Evolutionary conservation across 192 early-diverging fungal genomes (phyloP), one percentile per base, ranked within the genome.

Genomic region (Coemansia sp.): DNA sequence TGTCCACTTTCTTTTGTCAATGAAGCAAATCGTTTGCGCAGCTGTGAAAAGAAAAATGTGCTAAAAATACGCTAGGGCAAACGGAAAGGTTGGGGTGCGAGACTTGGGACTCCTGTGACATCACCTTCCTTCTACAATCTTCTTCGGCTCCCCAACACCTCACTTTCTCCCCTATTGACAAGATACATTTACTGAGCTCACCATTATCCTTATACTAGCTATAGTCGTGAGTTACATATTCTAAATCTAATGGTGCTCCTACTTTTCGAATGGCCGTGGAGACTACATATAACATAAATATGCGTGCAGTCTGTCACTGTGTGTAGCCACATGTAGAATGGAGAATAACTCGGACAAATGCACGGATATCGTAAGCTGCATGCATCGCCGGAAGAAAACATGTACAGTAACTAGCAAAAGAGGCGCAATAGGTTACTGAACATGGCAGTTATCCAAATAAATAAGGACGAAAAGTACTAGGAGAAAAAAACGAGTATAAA

Each of bases 401-500:
- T 33, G 54, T 17, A 16, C 54, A 57, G 17, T 57, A 57, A 34
- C 54, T 6, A 33, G 6, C 29, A 57, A 17, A 57, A 27, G 54
- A n/a, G 54, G 54, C 54, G 54, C 54, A 24, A 57, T 17, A 57
- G 31, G 54, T 34, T 31, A 57, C 54, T 57, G 54, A 57, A 17
- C 17, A 34, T 34, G 54, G 31, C 54, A 57, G 54, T 57, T 57
- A 34, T 57, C 14, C 5, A 14, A 57, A 57, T 35, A 35, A 57
- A 16, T 35, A 35, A 13, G 14, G 13, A 16, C 48, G 21, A 2
- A 3, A n/a, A n/a, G 8, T 21, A 2, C 7, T 50, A 54, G 3
- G 21, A 11, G 51, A 5, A 10, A 54, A 31, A 54, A 56, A 2
- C 33, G 17, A n/a, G n/a, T 57, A 57, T 57, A 57, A 57, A 57